Evolutionary conservation across 2,329 filamentous ascomycete genomes (phyloP).

Genomic region (Biscogniauxia mediterranea): DNA sequence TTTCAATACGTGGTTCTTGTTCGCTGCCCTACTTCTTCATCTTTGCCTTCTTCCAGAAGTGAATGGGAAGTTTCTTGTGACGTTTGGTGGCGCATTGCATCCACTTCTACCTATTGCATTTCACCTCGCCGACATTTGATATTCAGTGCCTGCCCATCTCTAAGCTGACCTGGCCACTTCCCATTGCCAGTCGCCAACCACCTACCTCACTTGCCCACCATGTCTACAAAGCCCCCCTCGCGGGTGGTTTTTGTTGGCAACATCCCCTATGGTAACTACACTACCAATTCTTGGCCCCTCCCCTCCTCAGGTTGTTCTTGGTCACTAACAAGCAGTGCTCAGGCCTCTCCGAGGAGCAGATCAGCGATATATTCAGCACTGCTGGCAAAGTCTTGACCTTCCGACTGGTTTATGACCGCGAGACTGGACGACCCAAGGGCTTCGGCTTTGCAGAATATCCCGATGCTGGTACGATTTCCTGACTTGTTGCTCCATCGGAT

Average conservation of each 20-base stretch:
- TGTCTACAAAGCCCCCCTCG: constrained; percentile 73
- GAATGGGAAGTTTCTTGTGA: too few species aligned
- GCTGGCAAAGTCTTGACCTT: constrained; percentile 91
- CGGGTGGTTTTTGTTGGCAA: constrained; percentile 84
- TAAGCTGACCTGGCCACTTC: too few species aligned
- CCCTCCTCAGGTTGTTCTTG: neutral
- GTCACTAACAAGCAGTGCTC: constrained; percentile 8
- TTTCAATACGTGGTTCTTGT: too few species aligned
- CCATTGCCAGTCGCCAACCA: too few species aligned
- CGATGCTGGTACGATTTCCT: constrained; percentile 65
- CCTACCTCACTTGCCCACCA: constrained; percentile 38
- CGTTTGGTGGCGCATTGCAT: too few species aligned
- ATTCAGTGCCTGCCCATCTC: too few species aligned
- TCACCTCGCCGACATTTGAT: neutral
- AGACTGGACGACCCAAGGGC: constrained; percentile 91
- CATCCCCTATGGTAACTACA: constrained; percentile 68
- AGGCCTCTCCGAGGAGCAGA: constrained; percentile 96
- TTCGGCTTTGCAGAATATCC: constrained; percentile 97
- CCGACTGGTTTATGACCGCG: constrained; percentile 89
- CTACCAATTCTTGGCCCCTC: neutral
- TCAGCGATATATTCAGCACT: constrained; percentile 87
- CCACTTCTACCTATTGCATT: neutral
- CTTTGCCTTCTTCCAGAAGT: too few species aligned
- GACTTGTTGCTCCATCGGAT: neutral
- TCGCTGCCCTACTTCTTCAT: too few species aligned